phyloP scores from a whole-genome alignment of 805 yeast species.

The Wickerhamiella hasegawae region DNA sequence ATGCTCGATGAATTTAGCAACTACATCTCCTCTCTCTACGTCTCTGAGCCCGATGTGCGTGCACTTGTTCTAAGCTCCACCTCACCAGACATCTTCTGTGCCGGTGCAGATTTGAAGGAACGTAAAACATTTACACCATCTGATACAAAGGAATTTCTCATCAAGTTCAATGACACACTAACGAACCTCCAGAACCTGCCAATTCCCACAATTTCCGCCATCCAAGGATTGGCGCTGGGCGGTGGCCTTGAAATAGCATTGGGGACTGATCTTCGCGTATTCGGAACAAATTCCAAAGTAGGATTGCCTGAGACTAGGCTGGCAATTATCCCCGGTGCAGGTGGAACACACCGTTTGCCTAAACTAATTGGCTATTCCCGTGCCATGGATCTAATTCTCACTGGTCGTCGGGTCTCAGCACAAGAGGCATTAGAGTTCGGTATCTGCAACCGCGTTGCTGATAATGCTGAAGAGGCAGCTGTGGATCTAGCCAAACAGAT shows the following conservation, averaged over 20 bases:
- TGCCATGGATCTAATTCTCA: slow-evolving; percentile 27
- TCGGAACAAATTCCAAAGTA: slow-evolving; percentile 21
- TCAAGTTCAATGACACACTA: slow-evolving; percentile 20
- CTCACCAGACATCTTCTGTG: slow-evolving; percentile 17
- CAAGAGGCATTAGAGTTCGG: slow-evolving; percentile 26
- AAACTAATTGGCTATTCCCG: slow-evolving; percentile 26
- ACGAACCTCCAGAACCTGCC: slow-evolving; percentile 18
- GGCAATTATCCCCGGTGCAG: slow-evolving; percentile 28
- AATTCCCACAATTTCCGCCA: slow-evolving; percentile 29
- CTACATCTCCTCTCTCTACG: slow-evolving; percentile 13
- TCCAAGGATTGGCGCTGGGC: slow-evolving; percentile 29
- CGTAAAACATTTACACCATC: slow-evolving; percentile 20
- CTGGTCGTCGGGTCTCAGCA: slow-evolving; percentile 25
- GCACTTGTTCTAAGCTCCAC: slow-evolving; percentile 17
- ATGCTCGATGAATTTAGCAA: slow-evolving; percentile 16
- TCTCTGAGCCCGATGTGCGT: slow-evolving; percentile 11
- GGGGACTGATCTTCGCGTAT: slow-evolving; percentile 26
- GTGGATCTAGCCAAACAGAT: slow-evolving; percentile 15
- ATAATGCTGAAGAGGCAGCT: slow-evolving; percentile 14
- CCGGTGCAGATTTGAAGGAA: slow-evolving; percentile 30
- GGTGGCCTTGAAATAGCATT: slow-evolving; percentile 32
- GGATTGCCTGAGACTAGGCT: slow-evolving; percentile 30
- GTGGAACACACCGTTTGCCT: slow-evolving; percentile 30
- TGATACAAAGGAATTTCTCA: slow-evolving; percentile 17
- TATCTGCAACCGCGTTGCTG: slow-evolving; percentile 19